phyloP scores from a whole-genome alignment of 2,329 filamentous ascomycete species.

The Raffaelea deltoideospora region DNA sequence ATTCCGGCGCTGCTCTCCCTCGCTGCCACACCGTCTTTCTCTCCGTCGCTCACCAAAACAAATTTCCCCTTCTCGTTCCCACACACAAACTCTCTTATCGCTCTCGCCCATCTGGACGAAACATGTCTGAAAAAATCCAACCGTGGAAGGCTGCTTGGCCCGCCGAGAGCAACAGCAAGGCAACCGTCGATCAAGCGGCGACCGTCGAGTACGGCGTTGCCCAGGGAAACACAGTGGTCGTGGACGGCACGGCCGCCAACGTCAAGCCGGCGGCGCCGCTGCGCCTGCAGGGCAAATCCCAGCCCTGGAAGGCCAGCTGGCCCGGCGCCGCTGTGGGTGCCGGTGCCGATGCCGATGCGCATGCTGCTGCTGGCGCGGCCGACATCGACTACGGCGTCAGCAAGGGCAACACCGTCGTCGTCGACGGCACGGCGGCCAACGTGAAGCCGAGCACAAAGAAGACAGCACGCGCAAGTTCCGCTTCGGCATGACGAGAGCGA shows the following conservation, averaged over 20 bases:
- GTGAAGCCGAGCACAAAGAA: slow-evolving; percentile 3
- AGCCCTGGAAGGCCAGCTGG: slow-evolving; percentile 7
- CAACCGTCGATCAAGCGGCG: not conserved
- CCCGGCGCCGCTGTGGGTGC: not conserved
- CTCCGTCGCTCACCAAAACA: not conserved
- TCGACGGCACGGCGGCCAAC: slow-evolving; percentile 5
- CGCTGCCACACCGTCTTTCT: too few relatives aligned
- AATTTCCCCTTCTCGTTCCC: not conserved
- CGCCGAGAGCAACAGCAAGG: not conserved
- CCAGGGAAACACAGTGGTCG: slow-evolving; percentile 4
- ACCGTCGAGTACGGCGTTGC: slow-evolving; percentile 4
- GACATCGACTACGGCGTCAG: slow-evolving; percentile 2
- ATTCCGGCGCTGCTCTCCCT: too few relatives aligned
- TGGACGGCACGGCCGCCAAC: slow-evolving; percentile 7
- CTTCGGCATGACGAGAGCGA: too few relatives aligned
- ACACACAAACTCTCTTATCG: too few relatives aligned
- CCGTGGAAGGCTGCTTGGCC: slow-evolving; percentile 9
- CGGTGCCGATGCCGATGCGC: too few relatives aligned
- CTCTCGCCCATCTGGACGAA: not conserved
- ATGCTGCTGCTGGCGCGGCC: not conserved
- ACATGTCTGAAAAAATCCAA: slow-evolving; percentile 6
- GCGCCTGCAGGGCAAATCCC: slow-evolving; percentile 1
- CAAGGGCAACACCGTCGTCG: slow-evolving; percentile 2
- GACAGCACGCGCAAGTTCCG: too few relatives aligned
- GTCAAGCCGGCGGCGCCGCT: slow-evolving; percentile 5